Percentiles rank a stretch among this genome's conserved stretches.
These are phyloP conservation scores for Pseudocercospora musae DNA, from an alignment of 2,329 filamentous ascomycete genomes.

Conservation along the genomic window DNA sequence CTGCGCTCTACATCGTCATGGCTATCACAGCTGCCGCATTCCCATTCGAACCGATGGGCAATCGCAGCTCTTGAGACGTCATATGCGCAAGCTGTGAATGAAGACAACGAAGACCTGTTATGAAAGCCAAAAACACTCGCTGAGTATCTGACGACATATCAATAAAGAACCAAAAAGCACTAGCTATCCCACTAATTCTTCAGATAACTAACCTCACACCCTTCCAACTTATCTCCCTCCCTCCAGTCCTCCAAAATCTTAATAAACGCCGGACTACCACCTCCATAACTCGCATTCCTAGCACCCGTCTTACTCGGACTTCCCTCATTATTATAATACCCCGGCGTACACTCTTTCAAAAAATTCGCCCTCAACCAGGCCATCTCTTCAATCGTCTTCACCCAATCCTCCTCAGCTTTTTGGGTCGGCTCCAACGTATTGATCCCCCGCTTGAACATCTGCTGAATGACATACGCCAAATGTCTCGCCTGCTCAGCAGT, in stretches of 20 bases:
- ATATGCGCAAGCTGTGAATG: neutral
- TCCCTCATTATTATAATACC: conserved; percentile 52
- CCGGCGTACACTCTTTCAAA: conserved; percentile 52
- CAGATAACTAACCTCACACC: conserved; percentile 20
- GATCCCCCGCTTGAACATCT: conserved; percentile 31
- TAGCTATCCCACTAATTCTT: neutral
- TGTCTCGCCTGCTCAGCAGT: conserved; percentile 42
- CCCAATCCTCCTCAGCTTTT: conserved; percentile 50
- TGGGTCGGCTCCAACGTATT: conserved; percentile 44
- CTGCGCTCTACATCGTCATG: conserved; percentile 60
- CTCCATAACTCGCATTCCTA: conserved; percentile 22
- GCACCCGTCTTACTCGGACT: conserved; percentile 6
- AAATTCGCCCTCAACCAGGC: conserved; percentile 40
- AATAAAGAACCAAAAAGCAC: neutral
- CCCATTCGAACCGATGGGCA: conserved; percentile 66
- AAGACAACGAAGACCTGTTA: neutral
- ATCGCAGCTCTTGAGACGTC: conserved; percentile 45
- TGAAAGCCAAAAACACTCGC: neutral
- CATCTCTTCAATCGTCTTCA: conserved; percentile 39
- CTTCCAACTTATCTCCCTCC: conserved; percentile 18
- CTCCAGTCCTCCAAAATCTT: conserved; percentile 24
- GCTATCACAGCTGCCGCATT: conserved; percentile 56
- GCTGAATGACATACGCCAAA: conserved; percentile 44
- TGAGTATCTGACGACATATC: conserved; percentile 14
- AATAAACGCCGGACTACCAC: conserved; percentile 20